Base-by-base conservation (phyloP, 768 basidiomycete genomes). In the Tricholoma saponaceum region DNA sequence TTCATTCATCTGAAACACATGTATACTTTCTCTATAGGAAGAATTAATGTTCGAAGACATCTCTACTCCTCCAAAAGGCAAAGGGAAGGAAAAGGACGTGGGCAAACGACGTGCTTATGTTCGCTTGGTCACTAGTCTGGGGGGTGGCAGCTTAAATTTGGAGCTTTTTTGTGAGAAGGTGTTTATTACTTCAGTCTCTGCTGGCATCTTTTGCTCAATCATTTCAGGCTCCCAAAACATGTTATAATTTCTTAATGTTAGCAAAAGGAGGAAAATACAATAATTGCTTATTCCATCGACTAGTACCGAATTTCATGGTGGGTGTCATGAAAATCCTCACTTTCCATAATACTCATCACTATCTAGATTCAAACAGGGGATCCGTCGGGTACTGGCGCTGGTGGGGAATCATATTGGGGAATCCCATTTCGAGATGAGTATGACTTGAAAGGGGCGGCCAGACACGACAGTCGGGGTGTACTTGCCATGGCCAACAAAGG, bases 31-130 rank as follows among this genome's bases (percentile, higher is more conserved):
- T 28, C 33, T 22, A 61, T 60, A 90, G 84, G 97, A 99, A 72
- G 96, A 98, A 69, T 77, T 95, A 14, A 99, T 99, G 97, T 99
- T 95, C 63, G 96, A 98, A 71, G 90, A 91, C 32, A 86, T 99
- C 62, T 79, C 86, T 12, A 88, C 87, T 58, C 85, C 86, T 13
- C 78, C 77, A 2, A 92, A 91, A 70, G 87, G 90, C 1, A 93
- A 93, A 71, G 88, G 87, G 1, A 98, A 98, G 71, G 95, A 95
- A 67, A 96, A 95, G 67, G 92, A 96, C 60, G 79, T 95, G 18
- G 89, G 92, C 10, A 93, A 92, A 67, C 85, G 90, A 44, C 86
- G 95, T 55, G 96, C 92, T 1, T 99, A 98, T 71, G 92, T 94
- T 47, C 90, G 95, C n/a, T 87, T 99, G 26, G 84, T 95, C 50